Evolutionary conservation across 352 stramenopile genomes (phyloP).

Genomic region (Pythium aristosporum): DNA sequence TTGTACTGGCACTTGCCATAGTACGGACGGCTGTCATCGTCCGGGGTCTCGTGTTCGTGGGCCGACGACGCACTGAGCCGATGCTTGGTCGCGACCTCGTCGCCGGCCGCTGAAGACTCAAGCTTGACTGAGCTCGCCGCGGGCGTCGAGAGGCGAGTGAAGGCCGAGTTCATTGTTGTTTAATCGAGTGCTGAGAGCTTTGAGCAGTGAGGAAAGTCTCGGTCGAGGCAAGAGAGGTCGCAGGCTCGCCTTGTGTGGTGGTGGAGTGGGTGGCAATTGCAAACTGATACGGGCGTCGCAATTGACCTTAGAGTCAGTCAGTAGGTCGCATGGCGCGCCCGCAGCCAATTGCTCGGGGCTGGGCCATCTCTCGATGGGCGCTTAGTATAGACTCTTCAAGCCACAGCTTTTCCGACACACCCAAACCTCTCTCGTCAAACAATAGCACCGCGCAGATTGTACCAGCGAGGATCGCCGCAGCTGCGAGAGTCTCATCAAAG

Average conservation of each 20-base stretch:
- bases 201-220: neutral
- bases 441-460: no score
- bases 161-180: conserved; percentile 14
- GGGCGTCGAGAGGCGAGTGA: conserved; percentile 18
- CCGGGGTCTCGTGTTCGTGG: neutral
- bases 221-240: neutral
- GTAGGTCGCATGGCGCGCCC: no score
- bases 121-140: conserved; percentile 23
- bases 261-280: neutral
- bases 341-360: no score
- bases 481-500: no score
- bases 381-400: no score
- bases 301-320: no score
- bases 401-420: no score
- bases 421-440: no score
- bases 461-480: no score
- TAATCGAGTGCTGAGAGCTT: neutral
- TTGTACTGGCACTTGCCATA: conserved; percentile 88
- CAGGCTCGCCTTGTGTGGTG: conserved; percentile 1
- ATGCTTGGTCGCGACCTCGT: neutral
- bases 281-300: neutral
- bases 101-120: conserved; percentile 17
- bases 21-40: conserved; percentile 38
- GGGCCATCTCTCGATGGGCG: no score
- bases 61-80: neutral